phyloP scores from a whole-genome alignment of 768 basidiomycete species.

The Polyporus arcularius region DNA sequence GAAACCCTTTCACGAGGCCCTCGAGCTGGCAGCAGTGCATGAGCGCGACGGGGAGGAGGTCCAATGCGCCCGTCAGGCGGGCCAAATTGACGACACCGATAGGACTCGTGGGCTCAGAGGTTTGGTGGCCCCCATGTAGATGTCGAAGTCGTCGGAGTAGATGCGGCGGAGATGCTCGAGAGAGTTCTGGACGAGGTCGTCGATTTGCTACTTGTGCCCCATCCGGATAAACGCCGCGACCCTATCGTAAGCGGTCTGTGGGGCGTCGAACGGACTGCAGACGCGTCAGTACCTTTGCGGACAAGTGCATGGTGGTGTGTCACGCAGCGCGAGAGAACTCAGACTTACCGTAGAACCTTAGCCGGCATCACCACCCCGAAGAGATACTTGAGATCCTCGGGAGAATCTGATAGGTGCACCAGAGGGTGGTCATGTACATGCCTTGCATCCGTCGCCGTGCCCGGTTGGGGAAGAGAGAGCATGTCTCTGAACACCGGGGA shows the following conservation, averaged over 20 bases:
- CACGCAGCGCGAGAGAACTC: too few species aligned
- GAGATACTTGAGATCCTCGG: neutral
- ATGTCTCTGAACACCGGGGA: conserved; percentile 17
- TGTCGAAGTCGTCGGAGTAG: neutral
- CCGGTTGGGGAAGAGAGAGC: neutral
- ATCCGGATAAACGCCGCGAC: neutral
- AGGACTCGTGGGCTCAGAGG: neutral
- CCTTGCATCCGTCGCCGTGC: neutral
- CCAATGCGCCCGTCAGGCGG: neutral
- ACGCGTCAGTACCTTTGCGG: neutral
- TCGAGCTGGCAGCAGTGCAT: neutral
- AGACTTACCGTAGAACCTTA: neutral
- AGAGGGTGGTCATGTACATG: neutral
- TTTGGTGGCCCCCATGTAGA: neutral
- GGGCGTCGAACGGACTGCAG: neutral
- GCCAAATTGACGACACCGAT: neutral
- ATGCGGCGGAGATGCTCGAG: neutral
- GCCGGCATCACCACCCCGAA: neutral
- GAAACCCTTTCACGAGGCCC: neutral
- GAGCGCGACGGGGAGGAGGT: neutral
- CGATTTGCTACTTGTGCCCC: neutral
- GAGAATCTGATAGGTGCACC: neutral
- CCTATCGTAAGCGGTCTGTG: neutral
- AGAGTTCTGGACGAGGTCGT: neutral
- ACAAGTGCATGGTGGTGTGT: neutral